Evolutionary conservation across 768 basidiomycete genomes (phyloP).

Genomic region (Suillus subalutaceus): DNA sequence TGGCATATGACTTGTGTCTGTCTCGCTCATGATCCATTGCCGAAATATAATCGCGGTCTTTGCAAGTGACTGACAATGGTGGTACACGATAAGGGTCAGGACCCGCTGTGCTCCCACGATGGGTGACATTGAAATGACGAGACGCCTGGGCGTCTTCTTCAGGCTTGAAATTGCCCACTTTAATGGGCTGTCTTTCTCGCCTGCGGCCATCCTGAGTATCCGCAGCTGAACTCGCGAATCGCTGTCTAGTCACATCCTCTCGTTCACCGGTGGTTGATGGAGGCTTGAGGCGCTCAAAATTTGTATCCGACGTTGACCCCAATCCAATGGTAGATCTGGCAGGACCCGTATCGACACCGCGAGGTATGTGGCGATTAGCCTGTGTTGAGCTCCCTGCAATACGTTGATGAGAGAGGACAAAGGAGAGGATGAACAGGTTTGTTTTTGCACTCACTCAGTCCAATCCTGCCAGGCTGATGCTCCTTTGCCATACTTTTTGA

Average conservation of each 20-base stretch:
- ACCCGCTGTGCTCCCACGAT: constrained; percentile 52
- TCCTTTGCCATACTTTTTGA: constrained; percentile 38
- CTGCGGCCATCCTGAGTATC: constrained; percentile 25
- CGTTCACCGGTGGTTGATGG: constrained; percentile 29
- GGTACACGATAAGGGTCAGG: constrained; percentile 47
- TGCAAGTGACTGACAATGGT: constrained; percentile 34
- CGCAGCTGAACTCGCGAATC: constrained; percentile 18
- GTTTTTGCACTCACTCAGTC: constrained; percentile 36
- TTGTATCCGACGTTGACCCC: constrained; percentile 24
- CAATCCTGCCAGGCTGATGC: constrained; percentile 45
- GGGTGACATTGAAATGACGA: constrained; percentile 43
- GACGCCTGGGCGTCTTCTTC: constrained; percentile 45
- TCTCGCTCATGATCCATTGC: constrained; percentile 28
- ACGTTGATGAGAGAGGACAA: constrained; percentile 15
- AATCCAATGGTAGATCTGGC: constrained; percentile 21
- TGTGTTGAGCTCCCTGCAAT: constrained; percentile 2
- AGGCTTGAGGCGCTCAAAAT: constrained; percentile 22
- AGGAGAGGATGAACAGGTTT: constrained; percentile 13
- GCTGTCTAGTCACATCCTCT: constrained; percentile 22
- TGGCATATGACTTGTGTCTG: not conserved
- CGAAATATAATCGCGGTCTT: constrained; percentile 28
- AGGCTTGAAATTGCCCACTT: constrained; percentile 40
- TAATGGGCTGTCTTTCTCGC: constrained; percentile 29
- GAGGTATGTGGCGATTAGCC: constrained; percentile 13
- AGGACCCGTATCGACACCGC: constrained; percentile 20